Evolutionary conservation across 495 filamentous ascomycete species (phyloP), one percentile per base, ranked within the genome.

Genomic region (Penicillium canescens): DNA sequence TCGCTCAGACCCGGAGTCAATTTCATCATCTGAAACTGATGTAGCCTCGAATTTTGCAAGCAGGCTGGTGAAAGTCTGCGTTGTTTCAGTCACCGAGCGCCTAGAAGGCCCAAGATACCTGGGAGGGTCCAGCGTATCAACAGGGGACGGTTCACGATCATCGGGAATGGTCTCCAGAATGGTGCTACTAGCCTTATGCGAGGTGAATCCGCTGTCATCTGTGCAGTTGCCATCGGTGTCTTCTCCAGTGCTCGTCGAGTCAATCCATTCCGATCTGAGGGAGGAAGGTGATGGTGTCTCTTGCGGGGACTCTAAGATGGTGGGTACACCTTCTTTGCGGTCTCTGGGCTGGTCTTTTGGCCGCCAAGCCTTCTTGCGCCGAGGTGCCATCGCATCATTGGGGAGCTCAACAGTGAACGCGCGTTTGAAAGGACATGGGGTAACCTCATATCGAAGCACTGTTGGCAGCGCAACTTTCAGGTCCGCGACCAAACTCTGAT

Each of bases 401-500:
- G 92, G 91, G 34, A 95, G 70, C 49, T 88, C 80, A 20, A 94
- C 84, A 1, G 81, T 86, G 52, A 94, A 92, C 4, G 81, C 77
- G 44, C 90, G 76, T 56, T 85, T 78, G 68, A 96, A 96, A 10
- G 92, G 92, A 74, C 90, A 96, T 42, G 83, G 81, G 0, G 91
- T 96, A 54, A 87, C 88, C 70, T 96, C 92, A 65, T 93, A 96
- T 50, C 85, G 84, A 39, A 96, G 72, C 4, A 95, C 77, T 50
- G 81, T 81, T 21, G 76, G 76, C 20, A 96, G 69, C n/a, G 89
- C 83, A 7, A 65, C 64, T 56, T 90, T 91, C 50, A 96, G 67
- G 26, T 85, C 75, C 46, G 80, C 78, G 12, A 88, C 84, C 48
- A 79, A 77, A 13, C 63, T 61, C 33, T 74, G 71, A 51, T 94